Evolutionary conservation across 2,329 filamentous ascomycete species (phyloP).

Genomic region (Madurella mycetomatis): DNA sequence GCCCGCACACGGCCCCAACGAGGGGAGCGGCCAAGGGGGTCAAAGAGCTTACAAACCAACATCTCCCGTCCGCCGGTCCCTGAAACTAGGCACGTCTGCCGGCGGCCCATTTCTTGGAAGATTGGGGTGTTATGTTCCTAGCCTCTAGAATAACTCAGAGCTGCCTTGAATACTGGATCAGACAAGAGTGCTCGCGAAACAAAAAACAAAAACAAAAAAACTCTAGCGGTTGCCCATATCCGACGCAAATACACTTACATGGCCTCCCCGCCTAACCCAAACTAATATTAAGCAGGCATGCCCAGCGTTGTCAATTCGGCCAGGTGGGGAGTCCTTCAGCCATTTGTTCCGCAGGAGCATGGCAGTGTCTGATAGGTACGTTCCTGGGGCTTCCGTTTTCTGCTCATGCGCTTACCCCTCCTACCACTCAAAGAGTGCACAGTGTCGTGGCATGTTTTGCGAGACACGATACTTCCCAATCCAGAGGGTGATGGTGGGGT

Average conservation of each 20-base stretch:
- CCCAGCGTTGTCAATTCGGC: background rate
- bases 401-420: background rate
- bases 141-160: no score
- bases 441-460: background rate
- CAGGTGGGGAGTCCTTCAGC: background rate
- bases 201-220: no score
- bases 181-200: no score
- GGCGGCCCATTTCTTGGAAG: no score
- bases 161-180: no score
- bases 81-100: no score
- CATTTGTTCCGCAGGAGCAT: slow-evolving; percentile 1
- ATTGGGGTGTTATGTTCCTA: no score
- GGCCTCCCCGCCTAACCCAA: background rate
- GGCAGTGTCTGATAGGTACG: background rate
- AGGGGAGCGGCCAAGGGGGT: no score
- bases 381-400: background rate
- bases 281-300: background rate
- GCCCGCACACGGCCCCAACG: no score
- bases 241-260: background rate
- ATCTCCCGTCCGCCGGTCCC: no score
- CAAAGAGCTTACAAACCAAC: no score
- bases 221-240: no score
- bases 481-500: background rate
- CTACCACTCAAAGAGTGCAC: background rate
- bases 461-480: background rate